Conservation (phyloP, 176 grass and related monocot genomes). For the Bonia amplexicaulis region DNA sequence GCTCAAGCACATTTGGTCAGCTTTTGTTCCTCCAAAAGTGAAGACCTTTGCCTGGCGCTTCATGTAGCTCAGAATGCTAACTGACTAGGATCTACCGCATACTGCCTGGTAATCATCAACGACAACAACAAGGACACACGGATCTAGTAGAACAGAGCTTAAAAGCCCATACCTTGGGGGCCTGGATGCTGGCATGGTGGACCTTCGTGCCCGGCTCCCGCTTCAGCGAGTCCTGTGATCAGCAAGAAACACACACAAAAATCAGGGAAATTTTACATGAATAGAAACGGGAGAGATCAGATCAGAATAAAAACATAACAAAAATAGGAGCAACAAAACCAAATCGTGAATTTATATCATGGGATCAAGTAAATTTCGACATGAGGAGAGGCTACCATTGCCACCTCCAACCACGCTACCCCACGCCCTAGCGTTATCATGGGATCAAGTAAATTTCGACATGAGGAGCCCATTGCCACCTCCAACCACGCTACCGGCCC, state of each 20-base stretch:
- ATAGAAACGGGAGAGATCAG: neutral
- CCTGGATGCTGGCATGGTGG: constrained; percentile 85
- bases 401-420: too few relatives aligned
- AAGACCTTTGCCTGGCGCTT: too few relatives aligned
- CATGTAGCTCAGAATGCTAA: neutral
- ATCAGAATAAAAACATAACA: neutral
- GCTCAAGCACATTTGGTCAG: too few relatives aligned
- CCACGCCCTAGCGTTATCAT: fast-evolving
- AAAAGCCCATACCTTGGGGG: constrained; percentile 61
- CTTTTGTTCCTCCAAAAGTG: too few relatives aligned
- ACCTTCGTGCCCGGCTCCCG: constrained; percentile 84
- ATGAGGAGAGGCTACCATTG: too few relatives aligned
- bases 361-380: neutral
- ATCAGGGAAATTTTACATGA: neutral
- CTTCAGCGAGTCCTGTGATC: constrained; percentile 89
- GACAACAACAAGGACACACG: neutral
- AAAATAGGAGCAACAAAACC: neutral
- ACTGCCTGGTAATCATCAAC: neutral
- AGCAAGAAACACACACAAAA: neutral
- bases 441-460: too few relatives aligned
- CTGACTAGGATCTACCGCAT: neutral
- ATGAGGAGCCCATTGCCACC: too few relatives aligned
- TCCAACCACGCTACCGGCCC: too few relatives aligned
- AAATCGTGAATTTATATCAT: neutral
- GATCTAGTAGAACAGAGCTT: neutral